Conservation (phyloP, 768 basidiomycete species). For the Hydnomerulius pinastri region DNA sequence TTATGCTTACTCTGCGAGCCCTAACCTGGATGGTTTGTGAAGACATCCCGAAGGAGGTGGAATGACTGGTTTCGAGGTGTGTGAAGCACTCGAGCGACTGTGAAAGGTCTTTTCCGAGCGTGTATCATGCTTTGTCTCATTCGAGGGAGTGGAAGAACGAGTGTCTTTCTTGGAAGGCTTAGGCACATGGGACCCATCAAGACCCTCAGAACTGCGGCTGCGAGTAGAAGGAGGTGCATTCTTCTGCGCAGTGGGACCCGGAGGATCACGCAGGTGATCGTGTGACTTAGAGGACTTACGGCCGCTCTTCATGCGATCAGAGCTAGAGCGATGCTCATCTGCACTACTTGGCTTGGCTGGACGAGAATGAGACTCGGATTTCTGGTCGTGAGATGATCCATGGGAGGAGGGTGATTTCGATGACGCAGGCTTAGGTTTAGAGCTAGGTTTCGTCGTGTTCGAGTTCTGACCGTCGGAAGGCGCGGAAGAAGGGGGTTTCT, state of each 20-base stretch:
- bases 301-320: conserved; percentile 20
- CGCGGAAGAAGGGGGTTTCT: conserved; percentile 10
- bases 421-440: conserved; percentile 14
- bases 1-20: conserved; percentile 30
- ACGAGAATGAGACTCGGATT: conserved; percentile 17
- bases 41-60: conserved; percentile 27
- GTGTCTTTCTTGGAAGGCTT: conserved; percentile 15
- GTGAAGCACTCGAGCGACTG: conserved; percentile 14
- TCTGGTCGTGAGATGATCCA: conserved; percentile 7
- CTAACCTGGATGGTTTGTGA: conserved; percentile 23
- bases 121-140: conserved; percentile 3
- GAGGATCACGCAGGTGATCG: conserved; percentile 23
- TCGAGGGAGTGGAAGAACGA: conserved; percentile 2
- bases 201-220: conserved; percentile 13
- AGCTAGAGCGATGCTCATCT: conserved; percentile 16
- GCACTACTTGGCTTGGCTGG: conserved; percentile 9
- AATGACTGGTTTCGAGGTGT: conserved; percentile 28
- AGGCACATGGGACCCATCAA: conserved; percentile 8
- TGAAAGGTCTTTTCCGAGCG: conserved; percentile 15
- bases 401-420: conserved; percentile 15
- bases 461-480: conserved; percentile 13
- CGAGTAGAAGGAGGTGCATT: conserved; percentile 5
- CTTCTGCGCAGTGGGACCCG: conserved; percentile 13
- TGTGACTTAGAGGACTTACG: conserved; percentile 22
- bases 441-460: conserved; percentile 11